Conservation (phyloP, 345 rosid species). For the Gynandropsis gynandra region DNA sequence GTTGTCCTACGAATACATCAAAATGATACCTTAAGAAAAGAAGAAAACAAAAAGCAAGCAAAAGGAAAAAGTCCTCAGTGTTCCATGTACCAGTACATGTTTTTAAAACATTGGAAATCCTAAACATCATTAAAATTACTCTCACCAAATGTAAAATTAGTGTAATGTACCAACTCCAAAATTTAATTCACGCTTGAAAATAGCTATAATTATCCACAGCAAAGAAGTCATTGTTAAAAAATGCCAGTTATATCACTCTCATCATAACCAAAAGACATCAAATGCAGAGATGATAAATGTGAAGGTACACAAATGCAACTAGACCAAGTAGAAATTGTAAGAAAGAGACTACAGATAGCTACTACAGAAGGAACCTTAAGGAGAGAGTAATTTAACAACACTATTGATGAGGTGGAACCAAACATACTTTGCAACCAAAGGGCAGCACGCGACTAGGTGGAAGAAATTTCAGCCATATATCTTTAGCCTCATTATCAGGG, state of each 20-base stretch:
- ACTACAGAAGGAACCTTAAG: not conserved
- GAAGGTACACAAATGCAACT: not conserved
- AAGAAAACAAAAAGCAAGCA: not conserved
- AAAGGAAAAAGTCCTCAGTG: not conserved
- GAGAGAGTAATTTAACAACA: not conserved
- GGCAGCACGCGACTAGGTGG: conserved; percentile 77
- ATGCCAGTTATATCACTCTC: not conserved
- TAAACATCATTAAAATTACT: not conserved
- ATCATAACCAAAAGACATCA: not conserved
- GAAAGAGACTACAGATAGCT: not conserved
- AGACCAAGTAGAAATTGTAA: not conserved
- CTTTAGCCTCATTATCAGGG: conserved; percentile 85
- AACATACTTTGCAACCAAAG: conserved; percentile 82
- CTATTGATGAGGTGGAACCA: not conserved
- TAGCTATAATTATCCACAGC: not conserved
- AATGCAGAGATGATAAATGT: not conserved
- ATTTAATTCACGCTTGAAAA: conserved; percentile 6
- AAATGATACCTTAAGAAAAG: not conserved
- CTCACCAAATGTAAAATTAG: conserved; percentile 3
- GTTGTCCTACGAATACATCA: conserved; percentile 53
- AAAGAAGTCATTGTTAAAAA: not conserved
- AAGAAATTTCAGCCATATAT: conserved; percentile 70
- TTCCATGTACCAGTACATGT: conserved; percentile 1
- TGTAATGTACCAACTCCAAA: not conserved
- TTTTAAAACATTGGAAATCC: conserved; percentile 6